These are phyloP conservation scores for Phlebiopsis gigantea DNA, from an alignment of 768 basidiomycete genomes.

Conservation along the genomic window DNA sequence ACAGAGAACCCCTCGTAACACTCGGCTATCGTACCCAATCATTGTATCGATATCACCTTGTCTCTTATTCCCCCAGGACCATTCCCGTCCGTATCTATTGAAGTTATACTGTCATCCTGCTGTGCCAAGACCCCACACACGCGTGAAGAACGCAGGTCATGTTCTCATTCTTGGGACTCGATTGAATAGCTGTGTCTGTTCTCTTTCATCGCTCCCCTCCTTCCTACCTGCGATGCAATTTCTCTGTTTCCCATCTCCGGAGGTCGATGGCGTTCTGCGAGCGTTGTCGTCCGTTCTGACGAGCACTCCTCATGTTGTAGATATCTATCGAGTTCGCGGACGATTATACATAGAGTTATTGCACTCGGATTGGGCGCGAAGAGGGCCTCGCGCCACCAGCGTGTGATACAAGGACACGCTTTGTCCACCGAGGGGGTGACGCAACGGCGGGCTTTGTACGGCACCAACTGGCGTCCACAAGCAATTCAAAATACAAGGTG, in stretches of 20 bases:
- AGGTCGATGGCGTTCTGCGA: background rate
- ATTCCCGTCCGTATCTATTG: background rate
- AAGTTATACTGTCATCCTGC: background rate
- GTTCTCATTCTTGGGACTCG: background rate
- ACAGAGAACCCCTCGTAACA: constrained; percentile 20
- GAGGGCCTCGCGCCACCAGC: background rate
- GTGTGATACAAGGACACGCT: background rate
- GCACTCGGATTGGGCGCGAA: background rate
- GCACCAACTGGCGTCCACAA: background rate
- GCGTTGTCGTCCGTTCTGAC: background rate
- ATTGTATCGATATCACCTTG: constrained; percentile 17
- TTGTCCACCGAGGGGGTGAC: background rate
- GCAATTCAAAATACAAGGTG: background rate
- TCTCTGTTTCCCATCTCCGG: background rate
- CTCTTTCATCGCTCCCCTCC: background rate
- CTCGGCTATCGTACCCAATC: constrained; percentile 12
- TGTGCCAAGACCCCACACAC: background rate
- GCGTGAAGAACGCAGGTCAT: background rate
- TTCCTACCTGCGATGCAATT: background rate
- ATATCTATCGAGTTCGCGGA: background rate
- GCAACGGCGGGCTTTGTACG: background rate
- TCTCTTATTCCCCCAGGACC: background rate
- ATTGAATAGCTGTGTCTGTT: background rate
- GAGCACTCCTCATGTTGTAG: background rate
- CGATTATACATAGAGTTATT: background rate